Conservation (phyloP, 148 eudicot genomes). For the Rhododendron griersonianum region DNA sequence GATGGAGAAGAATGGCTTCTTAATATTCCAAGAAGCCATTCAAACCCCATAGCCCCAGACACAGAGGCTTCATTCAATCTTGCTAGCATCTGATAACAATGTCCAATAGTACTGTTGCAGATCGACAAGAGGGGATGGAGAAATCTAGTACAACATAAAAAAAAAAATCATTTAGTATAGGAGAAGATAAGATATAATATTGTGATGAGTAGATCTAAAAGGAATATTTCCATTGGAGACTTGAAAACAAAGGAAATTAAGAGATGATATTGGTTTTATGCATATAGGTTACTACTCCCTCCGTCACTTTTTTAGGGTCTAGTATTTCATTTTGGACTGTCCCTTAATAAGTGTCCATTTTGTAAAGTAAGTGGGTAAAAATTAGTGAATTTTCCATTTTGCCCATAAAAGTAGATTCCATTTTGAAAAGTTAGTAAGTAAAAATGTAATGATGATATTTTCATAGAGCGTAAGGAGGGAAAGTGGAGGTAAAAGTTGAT, state of each 20-base stretch:
- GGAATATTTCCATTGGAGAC: neutral
- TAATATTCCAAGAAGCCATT: conserved; percentile 4
- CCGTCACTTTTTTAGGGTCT: too few relatives aligned
- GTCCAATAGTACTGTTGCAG: neutral
- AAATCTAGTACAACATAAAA: neutral
- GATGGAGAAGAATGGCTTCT: conserved; percentile 79
- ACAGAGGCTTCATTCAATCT: neutral
- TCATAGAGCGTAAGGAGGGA: too few relatives aligned
- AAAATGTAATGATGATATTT: too few relatives aligned
- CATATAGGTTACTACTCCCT: too few relatives aligned
- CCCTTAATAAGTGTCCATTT: too few relatives aligned
- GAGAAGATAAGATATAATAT: neutral
- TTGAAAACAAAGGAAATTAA: neutral
- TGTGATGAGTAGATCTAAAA: neutral
- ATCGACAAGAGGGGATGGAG: neutral
- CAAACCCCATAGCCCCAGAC: neutral
- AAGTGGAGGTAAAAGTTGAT: too few relatives aligned
- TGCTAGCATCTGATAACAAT: neutral
- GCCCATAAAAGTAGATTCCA: too few relatives aligned
- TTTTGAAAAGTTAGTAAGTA: too few relatives aligned
- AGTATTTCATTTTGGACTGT: too few relatives aligned
- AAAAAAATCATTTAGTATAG: neutral
- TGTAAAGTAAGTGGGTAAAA: too few relatives aligned
- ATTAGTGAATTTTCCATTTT: too few relatives aligned
- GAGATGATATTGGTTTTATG: neutral